These are phyloP conservation scores for Geranomyces michiganensis DNA, from an alignment of 192 early-diverging fungal genomes.

Conservation along the genomic window DNA sequence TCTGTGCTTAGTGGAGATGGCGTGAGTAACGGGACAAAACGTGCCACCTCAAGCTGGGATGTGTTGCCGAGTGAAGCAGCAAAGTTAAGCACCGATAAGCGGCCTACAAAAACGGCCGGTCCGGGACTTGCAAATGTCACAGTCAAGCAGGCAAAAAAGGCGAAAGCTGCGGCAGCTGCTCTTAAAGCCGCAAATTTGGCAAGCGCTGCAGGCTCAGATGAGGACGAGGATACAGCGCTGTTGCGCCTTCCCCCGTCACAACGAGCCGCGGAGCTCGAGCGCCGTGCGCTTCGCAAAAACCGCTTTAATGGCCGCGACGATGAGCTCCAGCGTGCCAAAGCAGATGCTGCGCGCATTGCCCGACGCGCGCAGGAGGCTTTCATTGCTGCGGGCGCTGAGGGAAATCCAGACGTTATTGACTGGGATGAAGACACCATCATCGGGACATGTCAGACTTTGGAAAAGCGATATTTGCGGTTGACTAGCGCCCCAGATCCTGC, in stretches of 20 bases:
- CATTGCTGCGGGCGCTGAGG: slow-evolving; percentile 30
- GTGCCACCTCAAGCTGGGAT: slow-evolving; percentile 5
- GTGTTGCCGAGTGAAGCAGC: neutral
- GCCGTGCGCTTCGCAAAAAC: slow-evolving; percentile 35
- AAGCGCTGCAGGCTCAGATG: neutral
- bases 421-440: slow-evolving; percentile 86
- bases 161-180: neutral
- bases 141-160: neutral
- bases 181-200: neutral
- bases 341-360: slow-evolving; percentile 13
- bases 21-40: slow-evolving; percentile 22
- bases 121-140: neutral
- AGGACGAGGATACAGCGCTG: slow-evolving; percentile 36
- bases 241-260: slow-evolving; percentile 33
- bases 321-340: neutral
- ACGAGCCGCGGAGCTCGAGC: slow-evolving; percentile 33
- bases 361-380: slow-evolving; percentile 20
- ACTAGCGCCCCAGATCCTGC: slow-evolving; percentile 92
- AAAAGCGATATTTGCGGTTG: slow-evolving; percentile 91
- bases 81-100: neutral
- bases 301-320: slow-evolving; percentile 38
- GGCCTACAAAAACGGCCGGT: no score
- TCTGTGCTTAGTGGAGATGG: slow-evolving; percentile 22
- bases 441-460: slow-evolving; percentile 81
- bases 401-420: slow-evolving; percentile 69